Percentiles rank a stretch among this genome's conserved stretches.
phyloP scores from a whole-genome alignment of 345 rosid species.

The Alliaria petiolata region DNA sequence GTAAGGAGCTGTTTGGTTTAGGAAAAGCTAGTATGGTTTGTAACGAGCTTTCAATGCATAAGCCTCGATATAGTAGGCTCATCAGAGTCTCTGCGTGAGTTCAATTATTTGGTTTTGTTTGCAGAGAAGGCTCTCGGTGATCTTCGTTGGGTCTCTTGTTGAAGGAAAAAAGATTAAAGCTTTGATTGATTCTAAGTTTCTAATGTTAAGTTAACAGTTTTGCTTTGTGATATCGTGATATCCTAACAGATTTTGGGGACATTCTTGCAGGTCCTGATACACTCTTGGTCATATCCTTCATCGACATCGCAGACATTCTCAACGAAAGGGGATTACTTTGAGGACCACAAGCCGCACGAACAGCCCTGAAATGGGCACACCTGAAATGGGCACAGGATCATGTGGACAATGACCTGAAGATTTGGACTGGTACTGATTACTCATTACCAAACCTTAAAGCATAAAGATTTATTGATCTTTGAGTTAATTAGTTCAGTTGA shows the following conservation, averaged over 20 bases:
- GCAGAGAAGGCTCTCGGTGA: no score
- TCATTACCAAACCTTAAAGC: background rate
- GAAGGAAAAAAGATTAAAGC: no score
- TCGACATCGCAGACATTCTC: conserved; percentile 58
- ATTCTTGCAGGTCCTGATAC: no score
- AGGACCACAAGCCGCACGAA: background rate
- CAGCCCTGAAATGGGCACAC: background rate
- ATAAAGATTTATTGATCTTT: background rate
- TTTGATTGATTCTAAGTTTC: no score
- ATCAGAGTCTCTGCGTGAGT: no score
- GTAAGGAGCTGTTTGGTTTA: no score
- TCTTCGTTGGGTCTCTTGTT: no score
- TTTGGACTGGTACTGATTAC: background rate
- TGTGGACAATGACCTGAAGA: background rate
- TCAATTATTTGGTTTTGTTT: no score
- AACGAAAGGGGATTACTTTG: background rate
- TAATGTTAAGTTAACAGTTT: no score
- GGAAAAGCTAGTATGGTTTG: no score
- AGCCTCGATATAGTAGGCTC: no score
- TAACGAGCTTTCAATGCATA: no score
- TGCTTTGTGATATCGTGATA: background rate
- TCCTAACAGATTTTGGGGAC: conserved; percentile 40
- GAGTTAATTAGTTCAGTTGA: conserved; percentile 4
- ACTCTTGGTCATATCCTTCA: conserved; percentile 27
- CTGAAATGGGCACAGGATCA: background rate